Base-by-base conservation (phyloP, 1,284 basidiomycete species). In the Lignosus rhinocerotis region DNA sequence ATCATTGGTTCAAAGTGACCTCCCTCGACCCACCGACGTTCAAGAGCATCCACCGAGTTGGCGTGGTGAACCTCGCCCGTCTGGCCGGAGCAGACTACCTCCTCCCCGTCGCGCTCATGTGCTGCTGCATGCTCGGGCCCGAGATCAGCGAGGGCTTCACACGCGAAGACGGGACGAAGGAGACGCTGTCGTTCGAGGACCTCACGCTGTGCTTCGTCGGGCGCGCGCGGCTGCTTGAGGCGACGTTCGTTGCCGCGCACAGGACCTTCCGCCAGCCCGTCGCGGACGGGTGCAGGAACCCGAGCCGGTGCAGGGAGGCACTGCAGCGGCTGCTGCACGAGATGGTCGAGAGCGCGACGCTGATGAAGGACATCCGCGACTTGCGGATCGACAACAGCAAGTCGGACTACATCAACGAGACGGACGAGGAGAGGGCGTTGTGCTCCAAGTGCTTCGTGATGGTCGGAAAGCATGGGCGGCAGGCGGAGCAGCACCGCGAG, bases 11-110 rank as follows among this genome's bases (percentile, higher is more conserved):
- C 31, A 38, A 46, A 41, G 56, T 52, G 33, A 31, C 43, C 46
- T 30, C 41, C 11, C 50, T 54, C 36, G 49, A 48, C 31, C 60
- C 60, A 1, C 60, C 56, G 1, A 12, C 32, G 9, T 61, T 61
- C 56, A 25, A 34, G 33, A 21, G 49, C 32, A 33, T 50, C 31
- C 60, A 61, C 53, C 25, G 25, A 9, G 53, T 62, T 51, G 57
- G 51, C 42, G 53, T 56, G 19, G 56, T 59, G 19, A 58, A 59
- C 53, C 60, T 58, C 51, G 60, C 60, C 6, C 57, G 60, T n/a
- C 43, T 56, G 46, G 39, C 55, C 8, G 50, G 51, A 10, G 43
- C 54, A 14, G 48, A 52, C 51, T 19, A 41, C 17, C 39, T 62
- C 30, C 54, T 58, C 42, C 60, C 56, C 53, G 46, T 51, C 34